Conservation (phyloP, 2,329 filamentous ascomycete species). For the Fusarium mundagurra region DNA sequence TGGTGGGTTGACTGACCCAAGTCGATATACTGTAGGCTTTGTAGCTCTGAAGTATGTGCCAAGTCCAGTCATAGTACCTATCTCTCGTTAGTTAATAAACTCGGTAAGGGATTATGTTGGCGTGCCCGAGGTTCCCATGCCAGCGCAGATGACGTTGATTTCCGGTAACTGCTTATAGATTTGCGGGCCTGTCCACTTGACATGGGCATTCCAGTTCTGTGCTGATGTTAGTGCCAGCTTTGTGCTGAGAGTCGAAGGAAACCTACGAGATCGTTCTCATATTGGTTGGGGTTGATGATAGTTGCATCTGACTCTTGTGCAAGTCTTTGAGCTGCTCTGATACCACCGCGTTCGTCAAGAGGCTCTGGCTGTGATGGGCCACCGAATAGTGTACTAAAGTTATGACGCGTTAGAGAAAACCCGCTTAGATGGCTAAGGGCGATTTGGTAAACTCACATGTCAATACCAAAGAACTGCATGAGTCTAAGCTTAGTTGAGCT, state of each 20-base stretch:
- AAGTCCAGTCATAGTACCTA: slow-evolving; percentile 58
- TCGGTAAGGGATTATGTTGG: slow-evolving; percentile 36
- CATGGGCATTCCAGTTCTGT: slow-evolving; percentile 64
- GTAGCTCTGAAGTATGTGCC: slow-evolving; percentile 60
- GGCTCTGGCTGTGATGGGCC: slow-evolving; percentile 68
- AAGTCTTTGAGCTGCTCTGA: slow-evolving; percentile 56
- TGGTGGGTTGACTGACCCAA: slow-evolving; percentile 38
- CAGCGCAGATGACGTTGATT: slow-evolving; percentile 65
- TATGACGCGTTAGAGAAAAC: background rate
- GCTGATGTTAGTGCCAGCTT: no score
- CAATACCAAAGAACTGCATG: slow-evolving; percentile 68
- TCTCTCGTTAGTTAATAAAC: background rate
- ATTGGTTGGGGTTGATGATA: slow-evolving; percentile 66
- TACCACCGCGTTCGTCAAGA: slow-evolving; percentile 62
- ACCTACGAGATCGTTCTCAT: slow-evolving; percentile 62
- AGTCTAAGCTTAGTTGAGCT: slow-evolving; percentile 61
- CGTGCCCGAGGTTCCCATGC: slow-evolving; percentile 65
- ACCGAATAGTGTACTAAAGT: slow-evolving; percentile 59
- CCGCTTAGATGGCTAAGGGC: rapidly evolving
- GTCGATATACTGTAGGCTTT: slow-evolving; percentile 58
- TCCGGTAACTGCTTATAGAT: slow-evolving; percentile 65
- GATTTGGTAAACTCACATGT: slow-evolving; percentile 51
- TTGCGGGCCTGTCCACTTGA: slow-evolving; percentile 68
- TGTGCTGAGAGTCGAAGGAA: no score
- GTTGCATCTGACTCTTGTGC: slow-evolving; percentile 54